Evolutionary conservation across 495 filamentous ascomycete genomes (phyloP).

Genomic region (Aspergillus sclerotiicarbonarius): DNA sequence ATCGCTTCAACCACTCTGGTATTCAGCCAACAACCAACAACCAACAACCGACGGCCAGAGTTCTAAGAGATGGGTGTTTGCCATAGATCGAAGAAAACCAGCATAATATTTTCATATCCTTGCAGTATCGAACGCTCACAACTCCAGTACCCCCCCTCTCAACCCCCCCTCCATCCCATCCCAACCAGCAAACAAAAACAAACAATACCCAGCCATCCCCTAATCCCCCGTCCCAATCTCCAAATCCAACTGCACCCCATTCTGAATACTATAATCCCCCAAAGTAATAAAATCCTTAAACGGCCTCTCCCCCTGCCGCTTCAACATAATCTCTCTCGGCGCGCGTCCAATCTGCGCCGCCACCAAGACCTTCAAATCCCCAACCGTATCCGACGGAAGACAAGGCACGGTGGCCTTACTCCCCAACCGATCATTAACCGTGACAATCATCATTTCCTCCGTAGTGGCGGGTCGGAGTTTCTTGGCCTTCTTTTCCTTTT

Average conservation of each 20-base stretch:
- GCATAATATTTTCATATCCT: too few relatives aligned
- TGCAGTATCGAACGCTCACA: too few relatives aligned
- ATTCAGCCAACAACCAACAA: too few relatives aligned
- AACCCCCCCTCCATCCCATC: background rate
- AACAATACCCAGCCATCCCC: too few relatives aligned
- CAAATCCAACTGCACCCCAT: constrained; percentile 21
- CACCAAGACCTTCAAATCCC: constrained; percentile 86
- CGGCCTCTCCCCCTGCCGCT: constrained; percentile 85
- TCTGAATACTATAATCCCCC: constrained; percentile 76
- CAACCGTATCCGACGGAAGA: constrained; percentile 73
- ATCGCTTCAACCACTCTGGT: too few relatives aligned
- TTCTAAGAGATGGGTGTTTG: too few relatives aligned
- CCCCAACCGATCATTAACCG: constrained; percentile 87
- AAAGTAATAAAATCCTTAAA: constrained; percentile 87
- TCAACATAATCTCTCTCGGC: constrained; percentile 86
- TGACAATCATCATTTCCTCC: constrained; percentile 87
- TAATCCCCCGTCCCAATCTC: constrained; percentile 21
- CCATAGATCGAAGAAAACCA: too few relatives aligned
- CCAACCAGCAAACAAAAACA: too few relatives aligned
- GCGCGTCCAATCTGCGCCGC: constrained; percentile 82
- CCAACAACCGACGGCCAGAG: too few relatives aligned
- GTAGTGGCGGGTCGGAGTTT: constrained; percentile 34
- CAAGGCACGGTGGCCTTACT: constrained; percentile 90
- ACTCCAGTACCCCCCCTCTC: too few relatives aligned
- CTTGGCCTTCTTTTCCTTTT: constrained; percentile 44